These are phyloP conservation scores for Theileria equi DNA, from an alignment of 169 alveolate species.

Conservation along the genomic window DNA sequence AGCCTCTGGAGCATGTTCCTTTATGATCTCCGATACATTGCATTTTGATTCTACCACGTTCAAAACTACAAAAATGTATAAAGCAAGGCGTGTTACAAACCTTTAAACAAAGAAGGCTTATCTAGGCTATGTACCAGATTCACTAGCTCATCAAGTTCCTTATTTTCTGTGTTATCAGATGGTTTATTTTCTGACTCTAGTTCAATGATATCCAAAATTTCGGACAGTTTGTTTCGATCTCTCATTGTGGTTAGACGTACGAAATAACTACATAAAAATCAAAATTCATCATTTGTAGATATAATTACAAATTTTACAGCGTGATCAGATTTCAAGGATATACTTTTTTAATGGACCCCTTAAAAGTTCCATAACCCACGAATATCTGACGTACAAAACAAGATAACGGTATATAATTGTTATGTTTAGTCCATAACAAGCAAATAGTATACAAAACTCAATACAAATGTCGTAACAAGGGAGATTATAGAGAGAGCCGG, in stretches of 20 bases:
- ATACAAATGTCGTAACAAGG: too few relatives aligned
- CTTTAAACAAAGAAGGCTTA: conserved; percentile 24
- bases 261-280: neutral
- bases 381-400: too few relatives aligned
- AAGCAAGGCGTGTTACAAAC: neutral
- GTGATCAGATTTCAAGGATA: too few relatives aligned
- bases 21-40: conserved; percentile 18
- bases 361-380: too few relatives aligned
- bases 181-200: neutral
- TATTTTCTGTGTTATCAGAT: neutral
- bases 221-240: conserved; percentile 32
- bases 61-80: conserved; percentile 10
- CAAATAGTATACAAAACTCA: too few relatives aligned
- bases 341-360: too few relatives aligned
- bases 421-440: too few relatives aligned
- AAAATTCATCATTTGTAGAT: neutral
- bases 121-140: conserved; percentile 20
- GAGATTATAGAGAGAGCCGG: too few relatives aligned
- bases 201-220: conserved; percentile 27
- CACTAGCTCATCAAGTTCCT: conserved; percentile 7
- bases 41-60: conserved; percentile 13
- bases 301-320: neutral
- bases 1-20: conserved; percentile 33
- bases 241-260: conserved; percentile 2
- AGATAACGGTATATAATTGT: too few relatives aligned